phyloP scores from a whole-genome alignment of 352 stramenopile species.

The Globisporangium recalcitrans region DNA sequence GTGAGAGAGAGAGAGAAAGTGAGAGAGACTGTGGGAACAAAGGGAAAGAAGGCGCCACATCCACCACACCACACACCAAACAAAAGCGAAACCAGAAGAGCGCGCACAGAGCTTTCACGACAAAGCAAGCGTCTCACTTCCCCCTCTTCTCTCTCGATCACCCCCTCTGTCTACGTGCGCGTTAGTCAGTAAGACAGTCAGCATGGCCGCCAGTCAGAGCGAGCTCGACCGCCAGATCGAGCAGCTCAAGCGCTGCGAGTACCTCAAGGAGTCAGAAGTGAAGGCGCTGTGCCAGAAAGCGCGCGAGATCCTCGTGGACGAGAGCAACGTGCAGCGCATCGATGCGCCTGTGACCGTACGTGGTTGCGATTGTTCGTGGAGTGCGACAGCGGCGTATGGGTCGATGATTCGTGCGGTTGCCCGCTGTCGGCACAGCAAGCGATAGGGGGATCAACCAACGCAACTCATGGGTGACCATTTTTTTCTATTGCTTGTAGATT shows the following conservation, averaged over 20 bases:
- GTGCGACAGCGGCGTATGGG: not conserved
- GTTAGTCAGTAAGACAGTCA: not conserved
- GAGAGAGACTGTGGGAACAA: not conserved
- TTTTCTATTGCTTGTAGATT: slow-evolving; percentile 74
- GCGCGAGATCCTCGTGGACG: slow-evolving; percentile 98
- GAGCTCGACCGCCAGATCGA: slow-evolving; percentile 86
- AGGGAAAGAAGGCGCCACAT: not conserved
- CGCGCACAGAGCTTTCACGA: not conserved
- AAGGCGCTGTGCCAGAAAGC: slow-evolving; percentile 97
- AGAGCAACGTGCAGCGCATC: slow-evolving; percentile 99
- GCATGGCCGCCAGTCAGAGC: slow-evolving; percentile 78
- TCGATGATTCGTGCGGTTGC: not conserved
- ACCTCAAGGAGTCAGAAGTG: slow-evolving; percentile 97
- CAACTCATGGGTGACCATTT: not conserved
- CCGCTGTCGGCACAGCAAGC: not conserved
- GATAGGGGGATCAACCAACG: not conserved
- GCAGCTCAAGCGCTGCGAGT: slow-evolving; percentile 95
- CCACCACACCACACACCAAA: slow-evolving; percentile 3
- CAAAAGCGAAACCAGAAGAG: slow-evolving; percentile 1
- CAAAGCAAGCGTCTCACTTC: not conserved
- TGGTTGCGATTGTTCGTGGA: slow-evolving; percentile 5
- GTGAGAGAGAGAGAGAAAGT: too few species aligned
- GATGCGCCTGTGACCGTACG: slow-evolving; percentile 97
- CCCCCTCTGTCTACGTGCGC: not conserved
- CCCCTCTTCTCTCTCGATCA: not conserved